Base-by-base conservation (phyloP, 768 basidiomycete species). In the Brasilioporus rufonigricans region DNA sequence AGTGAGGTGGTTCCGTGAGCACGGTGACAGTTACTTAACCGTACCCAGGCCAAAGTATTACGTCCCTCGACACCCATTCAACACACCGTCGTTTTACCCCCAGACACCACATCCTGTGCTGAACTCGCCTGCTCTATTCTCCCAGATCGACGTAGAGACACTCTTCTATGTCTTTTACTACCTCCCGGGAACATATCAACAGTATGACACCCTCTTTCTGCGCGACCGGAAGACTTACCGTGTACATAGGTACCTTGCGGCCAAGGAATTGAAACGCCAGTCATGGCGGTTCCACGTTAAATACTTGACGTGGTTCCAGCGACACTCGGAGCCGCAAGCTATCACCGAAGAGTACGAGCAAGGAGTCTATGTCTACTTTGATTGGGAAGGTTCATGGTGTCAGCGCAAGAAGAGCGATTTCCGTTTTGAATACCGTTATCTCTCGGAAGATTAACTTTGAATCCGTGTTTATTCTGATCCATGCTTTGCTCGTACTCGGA, bases 321-420 rank as follows among this genome's bases (percentile, higher is more conserved):
- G 97, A 35, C 93, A 97, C 65, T 94, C 93, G 23, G 95, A 98
- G 66, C 97, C 97, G 10, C 93, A 96, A 66, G 94, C 94, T 2
- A 98, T 99, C 70, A 99, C 97, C 49, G 96, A 98, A 64, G 96
- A 98, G 70, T 99, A 98, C 71, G 97, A 99, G 73, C 95, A 98
- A 75, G 97, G 97, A 14, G 93, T 97, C 14, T 99, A 99, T 72
- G 91, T 97, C 32, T 99, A 99, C 79, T 98, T 98, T 71, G 96
- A 98, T 74, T 98, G 95, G 95, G 95, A 98, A 71, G 93, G 93
- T 47, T 92, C 91, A 59, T 99, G 96, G 97, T 97, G 94, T 71
- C 93, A 96, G 70, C 82, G 96, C 68, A 93, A 94, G 78, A 99
- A 99, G 80, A 87, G 89, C 67, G 95, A 98, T 71, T 99, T 98